A percentile compares a stretch with the other conserved stretches of the same genome.
phyloP scores from a whole-genome alignment of 805 yeast species.

The Kodamaea sagamina region DNA sequence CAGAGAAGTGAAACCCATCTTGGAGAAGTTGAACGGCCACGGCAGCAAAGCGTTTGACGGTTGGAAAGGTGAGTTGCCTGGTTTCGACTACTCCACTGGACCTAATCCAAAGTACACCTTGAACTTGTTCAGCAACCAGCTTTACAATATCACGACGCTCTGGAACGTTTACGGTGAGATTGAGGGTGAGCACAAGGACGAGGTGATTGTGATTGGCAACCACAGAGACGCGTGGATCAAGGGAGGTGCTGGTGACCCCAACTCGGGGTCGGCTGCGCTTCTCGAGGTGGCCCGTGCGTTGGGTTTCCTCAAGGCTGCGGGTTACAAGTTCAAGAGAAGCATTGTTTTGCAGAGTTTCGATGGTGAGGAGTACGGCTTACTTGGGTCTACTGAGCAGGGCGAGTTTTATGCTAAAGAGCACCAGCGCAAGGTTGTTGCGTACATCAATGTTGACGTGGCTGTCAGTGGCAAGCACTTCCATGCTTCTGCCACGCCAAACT shows the following conservation, averaged over 20 bases:
- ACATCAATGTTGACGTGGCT: constrained; percentile 53
- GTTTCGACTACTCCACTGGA: constrained; percentile 41
- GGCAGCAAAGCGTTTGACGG: constrained; percentile 27
- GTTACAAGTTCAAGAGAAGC: constrained; percentile 40
- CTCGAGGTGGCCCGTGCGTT: constrained; percentile 46
- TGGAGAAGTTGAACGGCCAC: constrained; percentile 40
- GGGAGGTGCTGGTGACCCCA: constrained; percentile 51
- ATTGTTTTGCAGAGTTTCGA: constrained; percentile 43
- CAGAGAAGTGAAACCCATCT: constrained; percentile 46
- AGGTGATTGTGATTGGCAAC: constrained; percentile 45
- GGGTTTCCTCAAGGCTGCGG: constrained; percentile 37
- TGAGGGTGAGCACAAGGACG: constrained; percentile 40
- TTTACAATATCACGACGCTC: constrained; percentile 41
- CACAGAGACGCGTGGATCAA: constrained; percentile 51
- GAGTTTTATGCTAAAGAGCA: constrained; percentile 46
- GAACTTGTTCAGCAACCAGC: constrained; percentile 44
- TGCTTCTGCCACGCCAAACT: constrained; percentile 58
- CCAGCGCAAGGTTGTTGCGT: constrained; percentile 48
- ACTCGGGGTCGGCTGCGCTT: constrained; percentile 46
- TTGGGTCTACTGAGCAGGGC: constrained; percentile 60
- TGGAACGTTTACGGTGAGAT: constrained; percentile 48
- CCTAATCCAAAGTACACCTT: constrained; percentile 38
- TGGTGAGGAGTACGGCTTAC: constrained; percentile 51
- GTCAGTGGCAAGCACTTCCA: constrained; percentile 52
- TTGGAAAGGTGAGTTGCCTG: constrained; percentile 45